Percentiles rank a stretch among this genome's conserved stretches.
phyloP scores from a whole-genome alignment of 2,329 filamentous ascomycete genomes.

The Bipolaris bicolor region DNA sequence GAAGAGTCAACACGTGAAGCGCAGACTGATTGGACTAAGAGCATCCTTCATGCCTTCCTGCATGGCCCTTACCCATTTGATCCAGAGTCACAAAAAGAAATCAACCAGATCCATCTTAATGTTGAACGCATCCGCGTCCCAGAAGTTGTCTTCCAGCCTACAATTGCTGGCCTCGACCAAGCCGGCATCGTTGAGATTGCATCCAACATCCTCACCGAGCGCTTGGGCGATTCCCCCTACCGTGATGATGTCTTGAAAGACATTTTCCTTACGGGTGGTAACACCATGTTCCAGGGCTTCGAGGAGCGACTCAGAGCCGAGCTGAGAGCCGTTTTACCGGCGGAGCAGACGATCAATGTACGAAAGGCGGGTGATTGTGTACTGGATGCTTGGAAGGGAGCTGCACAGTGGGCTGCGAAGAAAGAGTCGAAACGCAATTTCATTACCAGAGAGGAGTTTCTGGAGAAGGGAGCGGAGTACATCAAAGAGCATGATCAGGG shows the following conservation, averaged over 20 bases:
- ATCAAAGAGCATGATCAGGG: conserved; percentile 71
- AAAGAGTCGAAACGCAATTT: conserved; percentile 67
- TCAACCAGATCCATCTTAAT: conserved; percentile 91
- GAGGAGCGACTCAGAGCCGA: conserved; percentile 80
- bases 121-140: conserved; percentile 94
- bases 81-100: conserved; percentile 76
- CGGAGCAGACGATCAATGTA: conserved; percentile 70
- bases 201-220: conserved; percentile 84
- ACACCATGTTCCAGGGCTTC: conserved; percentile 84
- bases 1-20: conserved; percentile 92
- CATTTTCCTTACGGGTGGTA: conserved; percentile 93
- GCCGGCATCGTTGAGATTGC: conserved; percentile 92
- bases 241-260: conserved; percentile 78
- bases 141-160: conserved; percentile 90
- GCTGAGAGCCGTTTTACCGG: conserved; percentile 73
- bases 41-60: conserved; percentile 85
- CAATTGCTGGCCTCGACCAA: conserved; percentile 91
- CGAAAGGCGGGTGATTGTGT: conserved; percentile 76
- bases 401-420: conserved; percentile 78
- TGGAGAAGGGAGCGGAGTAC: conserved; percentile 92
- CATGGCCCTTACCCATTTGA: conserved; percentile 89
- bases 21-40: conserved; percentile 94
- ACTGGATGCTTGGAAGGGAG: conserved; percentile 91
- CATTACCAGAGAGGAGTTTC: conserved; percentile 81
- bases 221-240: conserved; percentile 64